Evolutionary conservation across 2,329 filamentous ascomycete species (phyloP), one percentile per base, ranked within the genome.

Genomic region (Colletotrichum australisinense): DNA sequence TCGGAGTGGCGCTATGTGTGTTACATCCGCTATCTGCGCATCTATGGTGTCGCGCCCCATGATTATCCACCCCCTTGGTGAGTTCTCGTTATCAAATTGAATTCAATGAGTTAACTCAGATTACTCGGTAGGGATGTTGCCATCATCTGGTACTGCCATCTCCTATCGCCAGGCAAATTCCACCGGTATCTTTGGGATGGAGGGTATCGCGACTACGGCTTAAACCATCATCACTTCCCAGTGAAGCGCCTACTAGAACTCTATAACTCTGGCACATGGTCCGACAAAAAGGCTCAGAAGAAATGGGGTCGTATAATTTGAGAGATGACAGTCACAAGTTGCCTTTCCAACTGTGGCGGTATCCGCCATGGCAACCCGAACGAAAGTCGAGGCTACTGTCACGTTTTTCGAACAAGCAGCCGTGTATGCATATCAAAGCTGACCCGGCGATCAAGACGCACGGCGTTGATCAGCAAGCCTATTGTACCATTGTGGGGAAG

Each of bases 1-100:
- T 76, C 73, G 5, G 75, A 76, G 64, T 76, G 75, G 75, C 74
- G 75, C 14, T 76, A 76, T 53, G 67, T 74, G 26, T 59, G 49
- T 57, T 76, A 76, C 49, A 55, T 76, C 14, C 67, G 75, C 19
- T 76, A 74, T 26, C 63, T 76, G 19, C 57, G 74, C 26, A n/a
- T 52, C 11, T 26, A 49, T 16, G 73, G 74, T 7, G 35, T 63
- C 5, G 57, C 74, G 5, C 64, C 75, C 1, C 52, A 64, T 53
- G 75, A 76, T 19, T 70, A 62, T n/a, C 75, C 75, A 7, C 75
- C 75, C 28, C 74, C 74, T 0, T 75, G 70, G 74, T 76, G 14
- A 30, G 46, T n/a, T 19, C 12, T 0, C 35, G 9, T 11, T n/a
- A 0, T 8, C 3, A 12, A 3, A 5, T 1, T 5, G 2, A 2